Evolutionary conservation across 345 rosid species (phyloP).

Genomic region (Combretum micranthum): DNA sequence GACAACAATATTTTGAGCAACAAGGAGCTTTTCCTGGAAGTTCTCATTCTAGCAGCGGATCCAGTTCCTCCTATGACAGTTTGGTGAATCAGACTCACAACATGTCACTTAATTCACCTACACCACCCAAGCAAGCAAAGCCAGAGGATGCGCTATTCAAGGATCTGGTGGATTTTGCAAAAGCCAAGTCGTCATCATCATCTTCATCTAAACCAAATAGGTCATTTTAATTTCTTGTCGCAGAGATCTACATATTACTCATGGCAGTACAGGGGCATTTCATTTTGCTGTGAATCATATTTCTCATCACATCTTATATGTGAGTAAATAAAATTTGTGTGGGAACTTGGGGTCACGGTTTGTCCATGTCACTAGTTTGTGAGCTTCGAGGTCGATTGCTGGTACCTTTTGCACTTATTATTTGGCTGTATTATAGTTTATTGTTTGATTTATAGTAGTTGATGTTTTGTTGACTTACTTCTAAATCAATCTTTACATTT

Average conservation of each 20-base stretch:
- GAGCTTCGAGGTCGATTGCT: conserved; percentile 13
- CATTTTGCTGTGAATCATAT: neutral
- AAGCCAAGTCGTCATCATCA: conserved; percentile 56
- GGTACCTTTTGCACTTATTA: conserved; percentile 9
- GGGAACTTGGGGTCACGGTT: conserved; percentile 13
- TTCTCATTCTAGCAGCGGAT: conserved; percentile 42
- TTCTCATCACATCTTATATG: conserved; percentile 3
- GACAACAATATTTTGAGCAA: conserved; percentile 68
- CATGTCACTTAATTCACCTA: conserved; percentile 48
- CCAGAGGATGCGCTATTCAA: conserved; percentile 94
- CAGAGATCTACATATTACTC: neutral
- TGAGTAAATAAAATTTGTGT: conserved; percentile 22
- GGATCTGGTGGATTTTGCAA: conserved; percentile 92
- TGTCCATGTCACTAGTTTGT: conserved; percentile 12
- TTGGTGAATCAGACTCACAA: conserved; percentile 61
- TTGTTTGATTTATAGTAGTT: neutral
- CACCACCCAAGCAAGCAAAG: conserved; percentile 55
- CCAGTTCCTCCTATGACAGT: conserved; percentile 62
- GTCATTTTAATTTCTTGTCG: conserved; percentile 37
- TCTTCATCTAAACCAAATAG: conserved; percentile 48
- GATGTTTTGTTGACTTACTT: conserved; percentile 1
- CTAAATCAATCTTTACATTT: neutral
- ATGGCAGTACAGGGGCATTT: conserved; percentile 1
- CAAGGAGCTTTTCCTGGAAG: conserved; percentile 12
- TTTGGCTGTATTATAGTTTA: conserved; percentile 14